Evolutionary conservation across 768 basidiomycete species (phyloP).

Genomic region (Nevesoporus exiguus): DNA sequence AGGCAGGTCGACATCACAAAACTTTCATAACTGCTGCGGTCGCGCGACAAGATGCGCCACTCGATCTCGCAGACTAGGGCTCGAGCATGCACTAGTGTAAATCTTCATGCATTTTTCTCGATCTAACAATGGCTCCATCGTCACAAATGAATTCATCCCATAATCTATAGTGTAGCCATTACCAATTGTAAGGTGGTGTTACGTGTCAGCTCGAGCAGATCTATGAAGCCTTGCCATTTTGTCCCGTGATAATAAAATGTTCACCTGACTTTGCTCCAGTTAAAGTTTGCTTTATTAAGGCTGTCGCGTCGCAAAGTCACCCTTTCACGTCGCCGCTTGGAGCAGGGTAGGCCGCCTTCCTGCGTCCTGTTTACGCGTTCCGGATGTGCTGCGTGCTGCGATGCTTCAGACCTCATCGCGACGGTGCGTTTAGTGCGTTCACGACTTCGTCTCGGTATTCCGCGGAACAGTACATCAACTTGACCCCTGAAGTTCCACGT

Average conservation of each 20-base stretch:
- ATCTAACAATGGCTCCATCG: conserved; percentile 14
- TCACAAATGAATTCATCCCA: conserved; percentile 18
- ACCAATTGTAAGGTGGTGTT: conserved; percentile 3
- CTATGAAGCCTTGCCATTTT: conserved; percentile 7
- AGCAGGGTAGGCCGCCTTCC: conserved; percentile 4
- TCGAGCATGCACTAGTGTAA: conserved; percentile 3
- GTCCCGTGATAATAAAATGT: conserved; percentile 13
- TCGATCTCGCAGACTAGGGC: conserved; percentile 7
- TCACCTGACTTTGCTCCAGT: conserved; percentile 1
- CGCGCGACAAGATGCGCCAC: conserved; percentile 4
- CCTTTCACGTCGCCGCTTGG: conserved; percentile 12
- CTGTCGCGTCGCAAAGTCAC: conserved; percentile 8
- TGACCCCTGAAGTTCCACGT: conserved; percentile 4
- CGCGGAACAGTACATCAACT: conserved; percentile 15
- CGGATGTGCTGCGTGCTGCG: conserved; percentile 9
- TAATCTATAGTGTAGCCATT: conserved; percentile 2
- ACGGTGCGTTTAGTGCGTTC: conserved; percentile 1
- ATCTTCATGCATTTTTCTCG: conserved; percentile 23
- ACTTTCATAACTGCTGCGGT: conserved; percentile 10
- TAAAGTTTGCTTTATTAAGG: not conserved
- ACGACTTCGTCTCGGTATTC: conserved; percentile 5
- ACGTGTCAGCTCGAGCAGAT: not conserved
- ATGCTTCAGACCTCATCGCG: conserved; percentile 13
- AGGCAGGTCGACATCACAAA: conserved; percentile 16
- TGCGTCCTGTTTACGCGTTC: conserved; percentile 13